phyloP scores from a whole-genome alignment of 371 early-diverging fungal species.

The Mortierella sp. region DNA sequence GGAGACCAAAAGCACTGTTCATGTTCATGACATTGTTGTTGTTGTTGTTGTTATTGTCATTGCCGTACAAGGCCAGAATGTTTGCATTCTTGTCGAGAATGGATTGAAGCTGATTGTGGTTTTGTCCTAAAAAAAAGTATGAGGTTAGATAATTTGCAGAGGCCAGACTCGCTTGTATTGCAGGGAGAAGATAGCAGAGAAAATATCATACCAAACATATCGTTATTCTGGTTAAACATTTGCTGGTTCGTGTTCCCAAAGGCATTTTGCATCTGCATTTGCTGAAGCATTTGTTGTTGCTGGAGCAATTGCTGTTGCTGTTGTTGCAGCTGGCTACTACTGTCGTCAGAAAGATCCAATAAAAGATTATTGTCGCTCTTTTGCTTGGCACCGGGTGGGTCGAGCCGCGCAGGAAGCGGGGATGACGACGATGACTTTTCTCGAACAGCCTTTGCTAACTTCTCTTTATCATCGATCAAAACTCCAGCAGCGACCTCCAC shows the following conservation, averaged over 20 bases:
- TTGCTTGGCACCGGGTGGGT: conserved; percentile 29
- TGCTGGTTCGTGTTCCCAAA: conserved; percentile 37
- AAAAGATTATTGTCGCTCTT: conserved; percentile 34
- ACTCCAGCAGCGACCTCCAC: conserved; percentile 67
- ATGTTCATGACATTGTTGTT: conserved; percentile 21
- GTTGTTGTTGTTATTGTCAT: conserved; percentile 26
- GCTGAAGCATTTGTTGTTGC: conserved; percentile 40
- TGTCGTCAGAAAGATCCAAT: conserved; percentile 40
- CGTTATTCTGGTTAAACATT: conserved; percentile 26
- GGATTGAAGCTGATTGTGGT: conserved; percentile 51
- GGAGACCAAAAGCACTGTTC: conserved; percentile 35
- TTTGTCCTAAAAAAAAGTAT: conserved; percentile 23
- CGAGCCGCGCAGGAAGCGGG: conserved; percentile 33
- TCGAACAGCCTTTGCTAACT: conserved; percentile 45
- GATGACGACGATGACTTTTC: conserved; percentile 45
- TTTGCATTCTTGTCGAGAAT: conserved; percentile 45
- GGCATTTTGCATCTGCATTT: conserved; percentile 49
- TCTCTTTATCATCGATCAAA: conserved; percentile 61
- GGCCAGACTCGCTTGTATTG: background rate
- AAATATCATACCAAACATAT: conserved; percentile 41
- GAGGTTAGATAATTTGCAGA: background rate
- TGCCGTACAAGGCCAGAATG: conserved; percentile 39
- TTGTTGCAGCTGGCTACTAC: conserved; percentile 5
- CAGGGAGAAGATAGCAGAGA: background rate
- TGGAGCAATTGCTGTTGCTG: conserved; percentile 29